Conservation (phyloP, 148 eudicot genomes). For the Cornus florida region DNA sequence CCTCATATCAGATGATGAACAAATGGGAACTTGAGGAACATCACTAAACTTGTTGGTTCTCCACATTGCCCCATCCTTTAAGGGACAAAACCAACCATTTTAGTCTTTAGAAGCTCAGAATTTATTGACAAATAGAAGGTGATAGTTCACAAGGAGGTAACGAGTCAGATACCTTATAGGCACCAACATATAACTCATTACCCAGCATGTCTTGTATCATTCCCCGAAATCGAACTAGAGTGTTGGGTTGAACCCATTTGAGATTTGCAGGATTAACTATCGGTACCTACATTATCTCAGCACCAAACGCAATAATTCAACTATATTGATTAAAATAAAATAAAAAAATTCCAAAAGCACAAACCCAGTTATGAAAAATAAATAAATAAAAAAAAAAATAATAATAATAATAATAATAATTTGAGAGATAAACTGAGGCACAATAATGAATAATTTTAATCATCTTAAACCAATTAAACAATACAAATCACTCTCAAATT, state of each 20-base stretch:
- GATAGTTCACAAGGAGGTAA: neutral
- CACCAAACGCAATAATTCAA: neutral
- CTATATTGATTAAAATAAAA: neutral
- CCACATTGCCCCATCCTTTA: conserved; percentile 73
- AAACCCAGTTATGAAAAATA: neutral
- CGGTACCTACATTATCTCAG: conserved; percentile 54
- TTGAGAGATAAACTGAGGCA: neutral
- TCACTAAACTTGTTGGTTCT: conserved; percentile 84
- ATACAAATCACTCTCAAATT: neutral
- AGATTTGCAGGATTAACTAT: conserved; percentile 52
- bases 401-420: no score
- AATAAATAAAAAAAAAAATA: no score
- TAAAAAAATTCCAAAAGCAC: neutral
- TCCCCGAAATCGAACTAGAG: conserved; percentile 79
- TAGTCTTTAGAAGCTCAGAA: neutral
- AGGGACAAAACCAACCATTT: neutral
- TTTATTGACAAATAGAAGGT: neutral
- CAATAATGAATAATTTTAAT: neutral
- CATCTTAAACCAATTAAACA: neutral
- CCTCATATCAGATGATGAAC: conserved; percentile 51
- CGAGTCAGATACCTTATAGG: conserved; percentile 60
- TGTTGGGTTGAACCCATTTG: conserved; percentile 53
- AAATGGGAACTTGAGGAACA: conserved; percentile 53
- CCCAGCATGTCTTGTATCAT: conserved; percentile 97
- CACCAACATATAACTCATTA: conserved; percentile 87